phyloP scores from a whole-genome alignment of 2,329 filamentous ascomycete species.

The Cytospora paraplurivora region DNA sequence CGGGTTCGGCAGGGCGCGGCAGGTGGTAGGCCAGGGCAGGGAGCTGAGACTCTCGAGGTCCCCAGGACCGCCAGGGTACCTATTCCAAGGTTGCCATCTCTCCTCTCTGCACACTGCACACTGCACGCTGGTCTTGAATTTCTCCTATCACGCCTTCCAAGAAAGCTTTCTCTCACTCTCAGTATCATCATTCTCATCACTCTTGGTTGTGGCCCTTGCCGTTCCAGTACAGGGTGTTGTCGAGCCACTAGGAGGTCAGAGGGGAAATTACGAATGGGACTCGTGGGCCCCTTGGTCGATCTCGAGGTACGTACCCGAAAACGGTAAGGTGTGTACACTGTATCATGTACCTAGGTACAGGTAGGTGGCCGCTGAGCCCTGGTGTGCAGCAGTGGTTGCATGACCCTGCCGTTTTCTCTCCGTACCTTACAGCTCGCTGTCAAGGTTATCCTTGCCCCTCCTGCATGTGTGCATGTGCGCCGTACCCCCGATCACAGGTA shows the following conservation, averaged over 20 bases:
- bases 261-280: constrained; percentile 27
- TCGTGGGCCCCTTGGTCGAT: constrained; percentile 15
- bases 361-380: background rate
- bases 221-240: constrained; percentile 19
- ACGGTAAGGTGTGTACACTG: constrained; percentile 12
- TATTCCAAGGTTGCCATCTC: background rate
- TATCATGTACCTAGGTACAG: constrained; percentile 4
- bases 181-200: background rate
- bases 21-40: background rate
- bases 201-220: constrained; percentile 10
- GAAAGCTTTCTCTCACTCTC: constrained; percentile 12
- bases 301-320: constrained; percentile 23
- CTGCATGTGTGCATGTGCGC: background rate
- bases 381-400: constrained; percentile 3
- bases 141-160: constrained; percentile 11
- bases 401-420: background rate
- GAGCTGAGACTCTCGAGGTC: constrained; percentile 19
- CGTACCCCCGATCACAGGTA: background rate
- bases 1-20: no score
- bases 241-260: constrained; percentile 20
- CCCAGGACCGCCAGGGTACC: background rate
- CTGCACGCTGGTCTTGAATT: no score
- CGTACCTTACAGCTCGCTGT: constrained; percentile 16
- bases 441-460: constrained; percentile 9
- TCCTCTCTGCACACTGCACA: no score